These are phyloP conservation scores for Colletotrichum limetticola DNA, from an alignment of 2,329 filamentous ascomycete genomes.

Conservation along the genomic window DNA sequence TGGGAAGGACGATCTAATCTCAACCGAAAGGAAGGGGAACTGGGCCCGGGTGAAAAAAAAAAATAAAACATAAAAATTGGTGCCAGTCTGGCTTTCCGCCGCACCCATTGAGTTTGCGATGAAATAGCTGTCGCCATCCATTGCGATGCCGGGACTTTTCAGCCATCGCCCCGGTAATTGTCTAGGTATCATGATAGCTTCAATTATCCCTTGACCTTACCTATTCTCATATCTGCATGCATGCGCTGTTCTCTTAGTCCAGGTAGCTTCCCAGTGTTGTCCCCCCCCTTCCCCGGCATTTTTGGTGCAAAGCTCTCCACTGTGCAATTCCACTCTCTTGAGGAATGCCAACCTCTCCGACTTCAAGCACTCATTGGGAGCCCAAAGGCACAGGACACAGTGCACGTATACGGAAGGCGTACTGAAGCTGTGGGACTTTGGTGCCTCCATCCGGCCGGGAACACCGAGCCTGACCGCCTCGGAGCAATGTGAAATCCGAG, in stretches of 20 bases:
- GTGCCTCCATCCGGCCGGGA: slow-evolving; percentile 15
- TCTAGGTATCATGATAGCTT: slow-evolving; percentile 9
- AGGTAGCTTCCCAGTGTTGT: slow-evolving; percentile 17
- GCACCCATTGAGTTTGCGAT: slow-evolving; percentile 20
- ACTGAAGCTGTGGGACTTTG: slow-evolving; percentile 14
- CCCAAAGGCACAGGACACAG: neutral
- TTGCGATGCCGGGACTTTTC: neutral
- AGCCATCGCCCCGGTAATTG: neutral
- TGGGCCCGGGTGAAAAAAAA: neutral
- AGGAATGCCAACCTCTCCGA: neutral
- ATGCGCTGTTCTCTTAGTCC: slow-evolving; percentile 6
- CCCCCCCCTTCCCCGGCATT: slow-evolving; percentile 27
- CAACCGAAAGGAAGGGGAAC: neutral
- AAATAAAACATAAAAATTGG: neutral
- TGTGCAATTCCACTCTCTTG: slow-evolving; percentile 8
- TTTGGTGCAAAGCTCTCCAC: slow-evolving; percentile 25
- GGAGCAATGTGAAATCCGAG: slow-evolving; percentile 26
- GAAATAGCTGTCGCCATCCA: neutral
- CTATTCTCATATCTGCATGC: slow-evolving; percentile 16
- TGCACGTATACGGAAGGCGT: neutral
- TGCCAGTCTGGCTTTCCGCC: slow-evolving; percentile 25
- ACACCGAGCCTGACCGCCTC: slow-evolving; percentile 29
- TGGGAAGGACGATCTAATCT: slow-evolving; percentile 23
- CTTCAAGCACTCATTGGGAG: neutral
- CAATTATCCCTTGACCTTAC: neutral